Conservation (phyloP, 805 yeast genomes). For the Monosporozyma servazzii region DNA sequence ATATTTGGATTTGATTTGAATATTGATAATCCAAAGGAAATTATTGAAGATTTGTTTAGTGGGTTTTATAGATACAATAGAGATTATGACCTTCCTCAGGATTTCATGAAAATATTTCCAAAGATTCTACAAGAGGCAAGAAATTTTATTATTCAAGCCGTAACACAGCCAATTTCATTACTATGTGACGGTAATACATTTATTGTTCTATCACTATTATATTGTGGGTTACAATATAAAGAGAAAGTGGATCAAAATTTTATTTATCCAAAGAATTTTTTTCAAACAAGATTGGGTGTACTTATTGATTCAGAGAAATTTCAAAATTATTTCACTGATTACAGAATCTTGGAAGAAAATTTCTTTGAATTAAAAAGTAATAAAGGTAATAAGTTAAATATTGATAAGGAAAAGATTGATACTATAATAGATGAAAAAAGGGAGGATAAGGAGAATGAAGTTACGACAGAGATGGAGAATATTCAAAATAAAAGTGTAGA, state of each 20-base stretch:
- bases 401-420: slow-evolving; percentile 17
- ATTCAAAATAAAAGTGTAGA: slow-evolving; percentile 1
- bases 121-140: slow-evolving; percentile 27
- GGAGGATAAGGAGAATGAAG: slow-evolving; percentile 1
- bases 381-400: slow-evolving; percentile 24
- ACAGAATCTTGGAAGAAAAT: slow-evolving; percentile 26
- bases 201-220: slow-evolving; percentile 23
- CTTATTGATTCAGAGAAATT: slow-evolving; percentile 15
- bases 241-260: slow-evolving; percentile 19
- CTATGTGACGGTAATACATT: slow-evolving; percentile 28
- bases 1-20: slow-evolving; percentile 29
- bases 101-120: slow-evolving; percentile 24
- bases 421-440: slow-evolving; percentile 19
- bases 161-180: slow-evolving; percentile 30
- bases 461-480: slow-evolving; percentile 17
- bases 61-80: slow-evolving; percentile 26
- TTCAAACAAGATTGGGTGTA: slow-evolving; percentile 22
- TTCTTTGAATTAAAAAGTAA: slow-evolving; percentile 30
- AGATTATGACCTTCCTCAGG: slow-evolving; percentile 21
- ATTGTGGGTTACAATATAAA: slow-evolving; percentile 26
- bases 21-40: slow-evolving; percentile 28
- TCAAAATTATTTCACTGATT: slow-evolving; percentile 22
- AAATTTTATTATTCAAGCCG: slow-evolving; percentile 29
- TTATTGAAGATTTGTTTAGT: slow-evolving; percentile 29
- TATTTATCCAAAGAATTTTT: slow-evolving; percentile 26